Conservation (phyloP, 257 asterid genomes). For the Solanum peruvianum region DNA sequence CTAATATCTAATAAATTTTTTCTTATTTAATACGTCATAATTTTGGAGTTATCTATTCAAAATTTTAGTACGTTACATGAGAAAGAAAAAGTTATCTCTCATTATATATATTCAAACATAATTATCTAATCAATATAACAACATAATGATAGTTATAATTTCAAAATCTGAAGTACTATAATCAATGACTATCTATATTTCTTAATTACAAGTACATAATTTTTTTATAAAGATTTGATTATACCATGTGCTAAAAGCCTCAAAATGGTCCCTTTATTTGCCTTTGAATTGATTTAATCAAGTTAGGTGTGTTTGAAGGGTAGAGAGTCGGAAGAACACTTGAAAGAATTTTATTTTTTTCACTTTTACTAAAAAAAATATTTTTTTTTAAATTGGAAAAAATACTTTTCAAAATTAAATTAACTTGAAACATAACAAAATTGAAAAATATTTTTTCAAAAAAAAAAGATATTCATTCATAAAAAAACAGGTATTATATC, state of each 20-base stretch:
- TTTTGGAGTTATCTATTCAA: not conserved
- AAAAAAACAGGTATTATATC: not conserved
- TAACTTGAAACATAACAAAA: not conserved
- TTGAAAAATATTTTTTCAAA: not conserved
- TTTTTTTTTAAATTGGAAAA: not conserved
- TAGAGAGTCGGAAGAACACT: not conserved
- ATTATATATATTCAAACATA: conserved; percentile 11
- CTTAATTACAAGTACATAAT: not conserved
- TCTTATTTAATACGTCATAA: no score
- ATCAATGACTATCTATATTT: not conserved
- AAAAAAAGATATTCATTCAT: not conserved
- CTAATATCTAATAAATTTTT: no score
- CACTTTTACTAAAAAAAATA: not conserved
- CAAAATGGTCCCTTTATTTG: not conserved
- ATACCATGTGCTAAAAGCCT: not conserved
- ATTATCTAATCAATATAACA: conserved; percentile 22
- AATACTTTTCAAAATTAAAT: not conserved
- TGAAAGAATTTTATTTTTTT: not conserved
- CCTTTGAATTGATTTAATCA: not conserved
- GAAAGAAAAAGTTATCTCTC: conserved; percentile 21
- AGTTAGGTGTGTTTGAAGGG: not conserved
- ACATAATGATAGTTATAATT: conserved; percentile 1
- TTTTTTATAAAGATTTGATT: not conserved
- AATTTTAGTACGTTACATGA: not conserved
- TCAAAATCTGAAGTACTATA: not conserved